phyloP scores from a whole-genome alignment of 345 rosid species.

The Pistacia atlantica region DNA sequence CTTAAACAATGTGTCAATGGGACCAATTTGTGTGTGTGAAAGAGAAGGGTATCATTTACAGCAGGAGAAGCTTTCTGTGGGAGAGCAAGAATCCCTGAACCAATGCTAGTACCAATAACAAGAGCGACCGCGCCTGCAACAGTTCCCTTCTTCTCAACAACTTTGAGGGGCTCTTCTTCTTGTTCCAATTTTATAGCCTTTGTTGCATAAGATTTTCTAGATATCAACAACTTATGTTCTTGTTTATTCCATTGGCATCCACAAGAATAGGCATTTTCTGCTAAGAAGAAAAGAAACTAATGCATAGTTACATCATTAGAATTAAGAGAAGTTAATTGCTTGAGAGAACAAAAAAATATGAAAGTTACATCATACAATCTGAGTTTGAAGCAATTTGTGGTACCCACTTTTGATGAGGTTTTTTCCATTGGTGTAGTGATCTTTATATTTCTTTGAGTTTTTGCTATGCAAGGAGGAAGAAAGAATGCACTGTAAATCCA shows the following conservation, averaged over 20 bases:
- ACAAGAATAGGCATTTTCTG: slow-evolving; percentile 13
- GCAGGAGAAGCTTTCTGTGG: slow-evolving; percentile 66
- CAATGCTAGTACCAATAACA: slow-evolving; percentile 63
- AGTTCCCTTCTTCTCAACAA: slow-evolving; percentile 41
- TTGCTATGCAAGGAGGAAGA: slow-evolving; percentile 21
- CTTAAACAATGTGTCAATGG: background rate
- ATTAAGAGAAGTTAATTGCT: background rate
- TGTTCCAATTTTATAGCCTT: slow-evolving; percentile 16
- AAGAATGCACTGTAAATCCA: slow-evolving; percentile 20
- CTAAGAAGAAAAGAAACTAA: slow-evolving; percentile 9
- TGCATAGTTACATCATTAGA: background rate
- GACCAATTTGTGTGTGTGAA: background rate
- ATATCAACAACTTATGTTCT: slow-evolving; percentile 11
- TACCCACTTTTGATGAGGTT: background rate
- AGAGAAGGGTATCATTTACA: slow-evolving; percentile 29
- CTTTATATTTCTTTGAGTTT: slow-evolving; percentile 4
- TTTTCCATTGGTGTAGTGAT: slow-evolving; percentile 7
- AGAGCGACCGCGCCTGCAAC: slow-evolving; percentile 63
- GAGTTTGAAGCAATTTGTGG: slow-evolving; percentile 19
- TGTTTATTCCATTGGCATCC: slow-evolving; percentile 30
- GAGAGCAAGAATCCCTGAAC: slow-evolving; percentile 66
- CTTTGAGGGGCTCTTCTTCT: slow-evolving; percentile 5
- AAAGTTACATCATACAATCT: slow-evolving; percentile 24
- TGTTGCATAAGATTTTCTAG: slow-evolving; percentile 1
- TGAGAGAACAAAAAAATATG: background rate